Percentiles rank a stretch among this genome's conserved stretches.
Conservation (phyloP, 345 rosid species). For the Melaleuca alternifolia region DNA sequence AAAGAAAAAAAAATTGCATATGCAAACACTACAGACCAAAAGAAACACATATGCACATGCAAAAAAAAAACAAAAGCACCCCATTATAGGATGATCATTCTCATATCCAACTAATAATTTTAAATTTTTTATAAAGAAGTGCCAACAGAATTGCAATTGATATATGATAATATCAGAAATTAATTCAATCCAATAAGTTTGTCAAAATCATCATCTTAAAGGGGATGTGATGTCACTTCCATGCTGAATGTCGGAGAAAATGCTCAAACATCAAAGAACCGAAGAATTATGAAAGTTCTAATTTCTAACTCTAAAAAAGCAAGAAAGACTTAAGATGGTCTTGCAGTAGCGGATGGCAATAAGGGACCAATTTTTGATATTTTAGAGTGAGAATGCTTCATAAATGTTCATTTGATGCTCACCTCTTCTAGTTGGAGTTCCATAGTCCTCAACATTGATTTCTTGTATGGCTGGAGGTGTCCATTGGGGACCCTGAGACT, state of each 20-base stretch:
- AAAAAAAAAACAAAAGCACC: neutral
- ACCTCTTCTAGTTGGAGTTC: slow-evolving; percentile 30
- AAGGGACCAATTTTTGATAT: neutral
- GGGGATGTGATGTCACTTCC: neutral
- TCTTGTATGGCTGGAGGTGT: slow-evolving; percentile 46
- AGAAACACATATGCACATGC: neutral
- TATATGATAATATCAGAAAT: neutral
- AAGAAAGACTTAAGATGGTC: neutral
- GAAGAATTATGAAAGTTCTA: neutral
- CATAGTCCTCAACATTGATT: slow-evolving; percentile 24
- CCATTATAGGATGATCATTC: neutral
- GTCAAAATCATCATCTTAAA: neutral
- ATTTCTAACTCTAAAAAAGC: neutral
- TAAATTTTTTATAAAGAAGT: neutral
- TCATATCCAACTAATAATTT: neutral
- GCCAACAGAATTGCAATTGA: neutral
- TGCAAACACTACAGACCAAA: neutral
- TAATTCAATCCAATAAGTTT: neutral
- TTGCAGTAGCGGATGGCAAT: neutral
- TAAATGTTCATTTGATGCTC: neutral
- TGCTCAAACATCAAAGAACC: neutral
- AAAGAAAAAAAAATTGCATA: neutral
- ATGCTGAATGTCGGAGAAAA: neutral
- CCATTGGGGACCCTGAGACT: slow-evolving; percentile 44
- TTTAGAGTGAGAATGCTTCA: neutral